Evolutionary conservation across 306 rosid species (phyloP), one percentile per base, ranked within the genome.

Genomic region (Pyrus betulifolia): DNA sequence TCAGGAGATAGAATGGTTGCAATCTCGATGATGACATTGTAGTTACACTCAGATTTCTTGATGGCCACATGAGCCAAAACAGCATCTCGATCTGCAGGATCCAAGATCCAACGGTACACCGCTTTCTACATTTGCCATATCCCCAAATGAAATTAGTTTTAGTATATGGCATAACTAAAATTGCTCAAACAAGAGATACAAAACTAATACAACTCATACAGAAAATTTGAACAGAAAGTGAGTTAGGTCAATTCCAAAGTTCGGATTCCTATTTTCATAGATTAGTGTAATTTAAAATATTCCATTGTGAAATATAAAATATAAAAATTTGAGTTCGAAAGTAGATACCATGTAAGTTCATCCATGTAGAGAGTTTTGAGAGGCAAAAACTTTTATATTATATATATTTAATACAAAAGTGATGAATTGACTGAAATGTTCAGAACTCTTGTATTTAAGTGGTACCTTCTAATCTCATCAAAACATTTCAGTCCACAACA

Each of bases 81-180:
- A 11, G 96, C 96, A 35, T 87, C 87, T 66, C 97, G 84, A 35
- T 93, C 96, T n/a, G 75, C 83, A 13, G 96, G 92, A 67, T 90
- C 97, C 77, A 87, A 63, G 27, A 84, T 84, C 97, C 96, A 93
- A 23, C 94, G 87, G 70, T 89, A 93, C 83, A 93, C 82, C 4
- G 96, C 97, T 89, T 66, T 93, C 97, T 92, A n/a, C 27, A 8
- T 79, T 31, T 58, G 2, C 15, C 13, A 23, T 51, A 49, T 9
- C 46, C 31, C 33, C 59, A 75, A 59, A 68, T 52, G 6, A 25
- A 63, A 27, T 60, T 10, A 15, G 19, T 25, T 40, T 42, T 51
- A 42, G 45, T 42, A 42, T 71, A 6, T 33, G 22, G 46, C 40
- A 40, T 18, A 60, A 17, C 40, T 25, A 25, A 15, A 25, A 25